Conservation (phyloP, 208 protist species). For the Trypanosoma congolense region DNA sequence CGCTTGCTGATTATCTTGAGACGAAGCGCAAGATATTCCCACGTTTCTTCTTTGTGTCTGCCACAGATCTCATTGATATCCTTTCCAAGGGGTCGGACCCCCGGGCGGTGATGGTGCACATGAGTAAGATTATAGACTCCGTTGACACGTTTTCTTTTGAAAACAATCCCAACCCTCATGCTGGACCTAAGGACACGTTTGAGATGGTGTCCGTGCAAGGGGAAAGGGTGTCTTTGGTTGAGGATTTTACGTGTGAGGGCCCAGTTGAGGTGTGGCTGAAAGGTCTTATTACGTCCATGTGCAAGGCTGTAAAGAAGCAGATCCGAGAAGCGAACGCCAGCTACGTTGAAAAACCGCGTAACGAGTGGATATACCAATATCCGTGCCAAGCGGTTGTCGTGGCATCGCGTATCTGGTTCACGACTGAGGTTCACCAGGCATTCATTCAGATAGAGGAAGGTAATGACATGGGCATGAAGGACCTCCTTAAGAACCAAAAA, state of each 20-base stretch:
- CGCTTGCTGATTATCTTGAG: slow-evolving; percentile 96
- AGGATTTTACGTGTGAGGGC: slow-evolving; percentile 90
- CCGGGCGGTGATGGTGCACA: slow-evolving; percentile 92
- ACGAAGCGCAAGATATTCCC: slow-evolving; percentile 97
- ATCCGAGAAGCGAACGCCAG: slow-evolving; percentile 89
- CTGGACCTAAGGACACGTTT: slow-evolving; percentile 70
- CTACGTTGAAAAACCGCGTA: slow-evolving; percentile 95
- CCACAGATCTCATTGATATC: slow-evolving; percentile 96
- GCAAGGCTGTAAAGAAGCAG: slow-evolving; percentile 71
- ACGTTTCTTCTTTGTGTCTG: slow-evolving; percentile 96
- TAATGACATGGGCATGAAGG: slow-evolving; percentile 97
- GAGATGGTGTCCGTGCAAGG: slow-evolving; percentile 92
- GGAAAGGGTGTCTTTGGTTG: slow-evolving; percentile 92
- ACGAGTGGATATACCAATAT: slow-evolving; percentile 97
- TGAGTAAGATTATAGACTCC: slow-evolving; percentile 96
- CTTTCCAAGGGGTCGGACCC: slow-evolving; percentile 95
- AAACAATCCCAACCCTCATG: slow-evolving; percentile 52
- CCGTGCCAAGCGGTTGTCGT: slow-evolving; percentile 95
- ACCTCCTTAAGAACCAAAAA: slow-evolving; percentile 95
- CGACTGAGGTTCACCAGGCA: slow-evolving; percentile 95
- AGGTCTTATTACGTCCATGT: slow-evolving; percentile 86
- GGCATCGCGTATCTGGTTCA: slow-evolving; percentile 96
- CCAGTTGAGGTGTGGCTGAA: slow-evolving; percentile 97
- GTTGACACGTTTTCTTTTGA: slow-evolving; percentile 90
- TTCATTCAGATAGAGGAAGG: slow-evolving; percentile 98